Evolutionary conservation across 2,329 filamentous ascomycete genomes (phyloP).

Genomic region (Xylariaceae sp.): DNA sequence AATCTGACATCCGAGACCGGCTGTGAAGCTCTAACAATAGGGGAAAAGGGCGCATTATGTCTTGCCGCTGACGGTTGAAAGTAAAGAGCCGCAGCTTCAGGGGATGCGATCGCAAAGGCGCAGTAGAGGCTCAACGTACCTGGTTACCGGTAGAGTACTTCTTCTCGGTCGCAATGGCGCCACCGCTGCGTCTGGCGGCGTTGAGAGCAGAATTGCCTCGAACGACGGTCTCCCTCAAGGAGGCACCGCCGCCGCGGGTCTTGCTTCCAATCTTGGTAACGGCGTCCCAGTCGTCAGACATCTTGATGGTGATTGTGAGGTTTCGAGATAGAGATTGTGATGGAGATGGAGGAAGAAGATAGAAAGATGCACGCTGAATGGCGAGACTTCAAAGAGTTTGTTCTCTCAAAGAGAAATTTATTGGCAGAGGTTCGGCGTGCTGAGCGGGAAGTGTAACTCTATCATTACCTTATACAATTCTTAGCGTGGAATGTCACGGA

Average conservation of each 20-base stretch:
- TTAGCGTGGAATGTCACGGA: constrained; percentile 31
- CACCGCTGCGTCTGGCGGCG: constrained; percentile 77
- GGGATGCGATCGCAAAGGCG: background rate
- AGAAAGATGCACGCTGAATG: background rate
- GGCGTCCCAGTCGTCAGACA: constrained; percentile 73
- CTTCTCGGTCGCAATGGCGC: constrained; percentile 82
- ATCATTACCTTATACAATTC: constrained; percentile 13
- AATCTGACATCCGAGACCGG: constrained; percentile 2
- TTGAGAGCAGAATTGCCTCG: constrained; percentile 80
- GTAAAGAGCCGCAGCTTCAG: background rate
- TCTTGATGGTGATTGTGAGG: constrained; percentile 41
- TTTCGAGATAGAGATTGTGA: constrained; percentile 4
- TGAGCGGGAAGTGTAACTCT: constrained; percentile 1
- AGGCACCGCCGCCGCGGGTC: constrained; percentile 60
- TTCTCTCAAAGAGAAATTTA: background rate
- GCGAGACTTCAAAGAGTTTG: background rate
- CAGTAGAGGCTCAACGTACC: constrained; percentile 48
- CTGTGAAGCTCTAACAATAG: background rate
- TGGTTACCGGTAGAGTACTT: constrained; percentile 74
- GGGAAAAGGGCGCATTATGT: background rate
- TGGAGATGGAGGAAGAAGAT: background rate
- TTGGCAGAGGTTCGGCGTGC: background rate
- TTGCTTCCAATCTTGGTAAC: constrained; percentile 94
- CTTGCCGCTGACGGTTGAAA: background rate
- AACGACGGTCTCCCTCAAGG: constrained; percentile 78